These are phyloP conservation scores for Gamsiella multidivaricata DNA, from an alignment of 192 early-diverging fungal species.

Conservation along the genomic window DNA sequence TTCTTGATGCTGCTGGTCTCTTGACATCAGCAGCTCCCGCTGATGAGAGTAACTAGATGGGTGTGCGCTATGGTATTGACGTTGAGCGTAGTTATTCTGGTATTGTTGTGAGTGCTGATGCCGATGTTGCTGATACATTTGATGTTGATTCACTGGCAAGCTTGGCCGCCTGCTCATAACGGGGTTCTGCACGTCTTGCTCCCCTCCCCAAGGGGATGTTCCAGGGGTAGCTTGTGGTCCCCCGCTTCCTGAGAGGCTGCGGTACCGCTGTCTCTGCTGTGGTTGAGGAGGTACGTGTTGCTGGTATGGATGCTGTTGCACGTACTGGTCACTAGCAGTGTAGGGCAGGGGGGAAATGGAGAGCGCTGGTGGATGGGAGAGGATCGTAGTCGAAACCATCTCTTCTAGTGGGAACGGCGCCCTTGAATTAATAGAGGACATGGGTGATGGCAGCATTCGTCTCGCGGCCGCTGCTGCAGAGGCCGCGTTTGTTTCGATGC, in stretches of 20 bases:
- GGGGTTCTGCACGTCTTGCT: slow-evolving; percentile 5
- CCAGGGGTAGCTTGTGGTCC: not conserved
- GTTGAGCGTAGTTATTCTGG: slow-evolving; percentile 11
- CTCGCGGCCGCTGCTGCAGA: slow-evolving; percentile 15
- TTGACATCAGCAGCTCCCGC: slow-evolving; percentile 14
- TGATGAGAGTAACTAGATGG: slow-evolving; percentile 40
- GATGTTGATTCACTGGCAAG: slow-evolving; percentile 28
- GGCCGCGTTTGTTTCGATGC: slow-evolving; percentile 30
- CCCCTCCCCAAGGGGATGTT: slow-evolving; percentile 21
- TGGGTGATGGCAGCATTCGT: slow-evolving; percentile 33
- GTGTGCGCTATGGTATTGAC: slow-evolving; percentile 14
- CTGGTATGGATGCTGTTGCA: slow-evolving; percentile 18
- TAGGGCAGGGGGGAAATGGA: slow-evolving; percentile 31
- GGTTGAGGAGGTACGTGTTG: not conserved
- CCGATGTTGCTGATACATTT: slow-evolving; percentile 17
- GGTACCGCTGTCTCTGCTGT: slow-evolving; percentile 26
- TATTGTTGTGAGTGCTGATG: slow-evolving; percentile 5
- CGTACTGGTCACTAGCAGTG: slow-evolving; percentile 20
- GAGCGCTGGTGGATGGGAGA: slow-evolving; percentile 36
- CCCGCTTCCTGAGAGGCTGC: slow-evolving; percentile 22
- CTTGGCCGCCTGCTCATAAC: slow-evolving; percentile 28
- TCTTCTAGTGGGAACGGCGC: slow-evolving; percentile 26
- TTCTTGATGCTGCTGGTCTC: slow-evolving; percentile 16
- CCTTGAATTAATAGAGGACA: slow-evolving; percentile 20
- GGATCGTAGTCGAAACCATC: slow-evolving; percentile 33